Percentiles rank a stretch among this genome's conserved stretches.
These are phyloP conservation scores for Trichoderma sp. DNA, from an alignment of 2,329 filamentous ascomycete species.

Conservation along the genomic window DNA sequence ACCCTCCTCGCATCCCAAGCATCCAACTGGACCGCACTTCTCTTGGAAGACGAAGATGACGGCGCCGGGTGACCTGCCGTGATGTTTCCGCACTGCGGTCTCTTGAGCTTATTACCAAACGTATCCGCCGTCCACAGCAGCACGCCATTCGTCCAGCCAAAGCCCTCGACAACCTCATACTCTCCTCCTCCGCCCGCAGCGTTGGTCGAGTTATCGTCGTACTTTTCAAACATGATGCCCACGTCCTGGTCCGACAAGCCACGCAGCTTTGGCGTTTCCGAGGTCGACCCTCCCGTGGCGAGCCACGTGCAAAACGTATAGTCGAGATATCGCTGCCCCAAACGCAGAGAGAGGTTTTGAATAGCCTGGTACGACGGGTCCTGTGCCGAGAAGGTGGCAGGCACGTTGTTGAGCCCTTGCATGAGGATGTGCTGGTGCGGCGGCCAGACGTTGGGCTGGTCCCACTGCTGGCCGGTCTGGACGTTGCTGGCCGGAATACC, in stretches of 20 bases:
- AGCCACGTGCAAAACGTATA: slow-evolving; percentile 71
- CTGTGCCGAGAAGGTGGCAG: slow-evolving; percentile 54
- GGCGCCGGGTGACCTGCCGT: slow-evolving; percentile 42
- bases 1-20: slow-evolving; percentile 49
- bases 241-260: slow-evolving; percentile 46
- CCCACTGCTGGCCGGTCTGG: slow-evolving; percentile 66
- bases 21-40: slow-evolving; percentile 50
- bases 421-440: slow-evolving; percentile 67
- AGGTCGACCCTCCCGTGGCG: slow-evolving; percentile 64
- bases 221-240: slow-evolving; percentile 73
- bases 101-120: slow-evolving; percentile 57
- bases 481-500: slow-evolving; percentile 65
- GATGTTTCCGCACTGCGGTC: slow-evolving; percentile 58
- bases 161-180: slow-evolving; percentile 69
- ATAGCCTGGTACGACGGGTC: slow-evolving; percentile 57
- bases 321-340: slow-evolving; percentile 68
- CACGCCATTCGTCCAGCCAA: slow-evolving; percentile 71
- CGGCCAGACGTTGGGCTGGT: slow-evolving; percentile 71
- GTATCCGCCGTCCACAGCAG: slow-evolving; percentile 66
- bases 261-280: slow-evolving; percentile 51
- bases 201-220: slow-evolving; percentile 61
- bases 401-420: slow-evolving; percentile 60
- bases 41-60: slow-evolving; percentile 33
- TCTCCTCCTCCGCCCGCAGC: slow-evolving; percentile 66
- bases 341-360: slow-evolving; percentile 56